Percentiles rank a stretch among this genome's conserved stretches.
phyloP scores from a whole-genome alignment of 1,284 basidiomycete genomes.

The Porodaedalea pini region DNA sequence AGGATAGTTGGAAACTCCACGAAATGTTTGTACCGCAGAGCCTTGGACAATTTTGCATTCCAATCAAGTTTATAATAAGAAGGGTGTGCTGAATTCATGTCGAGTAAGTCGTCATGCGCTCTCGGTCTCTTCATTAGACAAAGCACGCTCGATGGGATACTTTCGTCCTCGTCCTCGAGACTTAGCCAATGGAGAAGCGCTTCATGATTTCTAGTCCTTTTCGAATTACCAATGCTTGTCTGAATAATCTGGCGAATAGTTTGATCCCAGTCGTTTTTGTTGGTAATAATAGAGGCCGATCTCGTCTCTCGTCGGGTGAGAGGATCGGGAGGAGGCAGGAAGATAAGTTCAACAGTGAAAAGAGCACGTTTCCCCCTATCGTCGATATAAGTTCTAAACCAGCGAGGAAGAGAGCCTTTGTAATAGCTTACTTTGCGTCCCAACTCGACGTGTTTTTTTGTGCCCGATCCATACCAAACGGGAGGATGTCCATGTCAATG shows the following conservation, averaged over 20 bases:
- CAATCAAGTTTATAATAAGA: slow-evolving; percentile 59
- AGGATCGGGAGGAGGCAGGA: slow-evolving; percentile 48
- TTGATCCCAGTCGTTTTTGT: slow-evolving; percentile 52
- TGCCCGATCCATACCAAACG: slow-evolving; percentile 78
- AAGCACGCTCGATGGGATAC: slow-evolving; percentile 45
- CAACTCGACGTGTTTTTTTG: slow-evolving; percentile 76
- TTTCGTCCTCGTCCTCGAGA: slow-evolving; percentile 35
- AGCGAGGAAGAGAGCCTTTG: slow-evolving; percentile 18
- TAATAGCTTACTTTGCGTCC: slow-evolving; percentile 66
- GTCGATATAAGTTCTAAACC: slow-evolving; percentile 15
- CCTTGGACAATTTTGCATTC: slow-evolving; percentile 40
- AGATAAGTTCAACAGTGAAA: slow-evolving; percentile 70
- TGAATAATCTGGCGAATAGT: slow-evolving; percentile 51
- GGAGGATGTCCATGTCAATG: slow-evolving; percentile 73
- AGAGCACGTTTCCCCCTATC: slow-evolving; percentile 61
- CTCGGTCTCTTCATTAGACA: slow-evolving; percentile 54
- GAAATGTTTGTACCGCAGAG: slow-evolving; percentile 61
- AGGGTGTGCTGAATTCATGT: slow-evolving; percentile 23
- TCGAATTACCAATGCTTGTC: slow-evolving; percentile 40
- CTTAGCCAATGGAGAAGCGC: slow-evolving; percentile 49
- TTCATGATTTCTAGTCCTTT: slow-evolving; percentile 37
- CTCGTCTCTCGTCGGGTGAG: slow-evolving; percentile 38
- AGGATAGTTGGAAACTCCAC: slow-evolving; percentile 81
- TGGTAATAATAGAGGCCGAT: slow-evolving; percentile 50
- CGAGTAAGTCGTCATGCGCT: slow-evolving; percentile 34